Conservation (phyloP, 768 basidiomycete genomes). For the Xerocomellus chrysenteron region DNA sequence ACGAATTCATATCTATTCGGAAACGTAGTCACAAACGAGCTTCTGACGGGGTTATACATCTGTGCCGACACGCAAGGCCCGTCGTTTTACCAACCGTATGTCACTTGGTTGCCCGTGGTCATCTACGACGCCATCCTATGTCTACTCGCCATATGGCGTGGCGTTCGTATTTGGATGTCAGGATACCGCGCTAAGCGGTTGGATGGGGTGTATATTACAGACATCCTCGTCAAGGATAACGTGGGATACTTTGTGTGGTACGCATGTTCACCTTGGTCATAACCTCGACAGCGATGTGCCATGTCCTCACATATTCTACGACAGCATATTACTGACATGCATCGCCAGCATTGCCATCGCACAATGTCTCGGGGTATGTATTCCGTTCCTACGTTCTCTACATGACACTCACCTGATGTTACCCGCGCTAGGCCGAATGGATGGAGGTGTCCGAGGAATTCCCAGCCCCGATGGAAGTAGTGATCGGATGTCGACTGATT, state of each 20-base stretch:
- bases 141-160: conserved; percentile 5
- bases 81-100: neutral
- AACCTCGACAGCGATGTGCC: too few relatives aligned
- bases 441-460: conserved; percentile 3
- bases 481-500: conserved; percentile 11
- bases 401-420: neutral
- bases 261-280: neutral
- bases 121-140: conserved; percentile 8
- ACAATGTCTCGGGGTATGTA: conserved; percentile 4
- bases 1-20: neutral
- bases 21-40: conserved; percentile 8
- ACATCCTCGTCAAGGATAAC: conserved; percentile 12
- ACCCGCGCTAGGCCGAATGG: conserved; percentile 1
- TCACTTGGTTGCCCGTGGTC: conserved; percentile 9
- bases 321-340: conserved; percentile 14
- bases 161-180: neutral
- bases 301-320: neutral
- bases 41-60: neutral
- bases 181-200: neutral
- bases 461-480: neutral
- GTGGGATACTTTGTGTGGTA: conserved; percentile 18
- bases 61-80: neutral
- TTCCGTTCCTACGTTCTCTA: neutral
- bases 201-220: conserved; percentile 2
- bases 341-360: neutral